Percentiles rank a stretch among this genome's conserved stretches.
Conservation (phyloP, 352 stramenopile species). For the Saprolegnia parasitica region DNA sequence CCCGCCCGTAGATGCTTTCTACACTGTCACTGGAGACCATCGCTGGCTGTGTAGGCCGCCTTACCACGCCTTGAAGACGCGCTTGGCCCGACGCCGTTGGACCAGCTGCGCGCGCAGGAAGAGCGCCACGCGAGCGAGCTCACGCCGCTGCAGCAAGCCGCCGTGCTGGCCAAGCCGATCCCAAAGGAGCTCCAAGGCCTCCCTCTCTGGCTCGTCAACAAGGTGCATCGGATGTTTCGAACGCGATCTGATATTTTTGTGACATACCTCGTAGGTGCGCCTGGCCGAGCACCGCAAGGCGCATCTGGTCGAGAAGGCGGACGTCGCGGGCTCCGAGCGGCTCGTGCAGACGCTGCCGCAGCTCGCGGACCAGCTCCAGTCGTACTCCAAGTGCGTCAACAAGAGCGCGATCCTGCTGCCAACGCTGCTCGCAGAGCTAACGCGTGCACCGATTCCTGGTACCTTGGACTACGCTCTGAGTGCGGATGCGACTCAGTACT, state of each 20-base stretch:
- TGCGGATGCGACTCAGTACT: background rate
- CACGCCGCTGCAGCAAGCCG: conserved; percentile 24
- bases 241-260: background rate
- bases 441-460: conserved; percentile 40
- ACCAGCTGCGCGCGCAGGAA: conserved; percentile 21
- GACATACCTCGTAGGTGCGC: conserved; percentile 33
- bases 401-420: conserved; percentile 54
- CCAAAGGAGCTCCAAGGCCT: conserved; percentile 61
- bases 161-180: conserved; percentile 52
- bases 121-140: conserved; percentile 10
- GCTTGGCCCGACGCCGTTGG: conserved; percentile 18
- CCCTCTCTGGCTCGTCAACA: conserved; percentile 70
- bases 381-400: conserved; percentile 55
- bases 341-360: conserved; percentile 57
- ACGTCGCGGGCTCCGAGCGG: conserved; percentile 41
- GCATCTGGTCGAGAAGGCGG: conserved; percentile 39
- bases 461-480: background rate
- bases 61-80: conserved; percentile 12
- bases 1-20: conserved; percentile 2
- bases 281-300: conserved; percentile 48
- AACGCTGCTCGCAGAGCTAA: conserved; percentile 46
- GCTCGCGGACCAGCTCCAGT: conserved; percentile 73
- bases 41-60: background rate
- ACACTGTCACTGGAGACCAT: background rate
- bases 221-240: conserved; percentile 29